Evolutionary conservation across 78 protist species (phyloP).

Genomic region (Pelomyxa schiedti): DNA sequence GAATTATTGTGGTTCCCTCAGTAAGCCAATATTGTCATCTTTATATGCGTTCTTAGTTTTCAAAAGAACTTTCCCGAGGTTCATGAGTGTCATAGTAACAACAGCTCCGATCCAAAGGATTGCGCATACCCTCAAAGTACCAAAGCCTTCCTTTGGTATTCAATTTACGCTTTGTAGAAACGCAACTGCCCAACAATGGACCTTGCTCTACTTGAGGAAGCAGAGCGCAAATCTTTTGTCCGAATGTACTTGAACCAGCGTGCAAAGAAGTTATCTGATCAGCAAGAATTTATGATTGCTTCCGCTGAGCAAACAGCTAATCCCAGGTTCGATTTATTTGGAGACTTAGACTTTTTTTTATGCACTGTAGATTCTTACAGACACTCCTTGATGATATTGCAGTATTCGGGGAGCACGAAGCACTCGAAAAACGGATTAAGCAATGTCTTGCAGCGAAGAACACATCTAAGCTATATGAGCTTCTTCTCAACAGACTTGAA

Average conservation of each 20-base stretch:
- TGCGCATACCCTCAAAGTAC: background rate
- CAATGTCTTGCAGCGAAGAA: slow-evolving; percentile 19
- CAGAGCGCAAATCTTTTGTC: slow-evolving; percentile 37
- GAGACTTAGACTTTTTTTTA: too few relatives aligned
- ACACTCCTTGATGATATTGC: slow-evolving; percentile 36
- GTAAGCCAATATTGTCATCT: too few relatives aligned
- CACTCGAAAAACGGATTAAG: slow-evolving; percentile 11
- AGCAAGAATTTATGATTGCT: slow-evolving; percentile 43
- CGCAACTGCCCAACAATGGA: background rate
- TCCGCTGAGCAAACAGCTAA: slow-evolving; percentile 12
- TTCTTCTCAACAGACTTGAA: slow-evolving; percentile 43
- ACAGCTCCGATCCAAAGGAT: background rate
- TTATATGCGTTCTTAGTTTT: too few relatives aligned
- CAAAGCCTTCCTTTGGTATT: slow-evolving; percentile 1
- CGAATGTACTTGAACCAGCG: slow-evolving; percentile 33
- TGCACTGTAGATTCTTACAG: too few relatives aligned
- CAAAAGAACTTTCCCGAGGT: slow-evolving; percentile 15
- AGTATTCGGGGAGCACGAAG: slow-evolving; percentile 40
- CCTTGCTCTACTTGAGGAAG: slow-evolving; percentile 6
- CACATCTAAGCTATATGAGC: slow-evolving; percentile 37
- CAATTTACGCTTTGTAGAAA: slow-evolving; percentile 18
- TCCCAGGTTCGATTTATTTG: too few relatives aligned
- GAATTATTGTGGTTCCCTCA: slow-evolving; percentile 53
- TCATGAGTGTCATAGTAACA: slow-evolving; percentile 11
- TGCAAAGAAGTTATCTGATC: slow-evolving; percentile 33